Base-by-base conservation (phyloP, 139 green algal genomes). In the Edaphochlamys debaryana region DNA sequence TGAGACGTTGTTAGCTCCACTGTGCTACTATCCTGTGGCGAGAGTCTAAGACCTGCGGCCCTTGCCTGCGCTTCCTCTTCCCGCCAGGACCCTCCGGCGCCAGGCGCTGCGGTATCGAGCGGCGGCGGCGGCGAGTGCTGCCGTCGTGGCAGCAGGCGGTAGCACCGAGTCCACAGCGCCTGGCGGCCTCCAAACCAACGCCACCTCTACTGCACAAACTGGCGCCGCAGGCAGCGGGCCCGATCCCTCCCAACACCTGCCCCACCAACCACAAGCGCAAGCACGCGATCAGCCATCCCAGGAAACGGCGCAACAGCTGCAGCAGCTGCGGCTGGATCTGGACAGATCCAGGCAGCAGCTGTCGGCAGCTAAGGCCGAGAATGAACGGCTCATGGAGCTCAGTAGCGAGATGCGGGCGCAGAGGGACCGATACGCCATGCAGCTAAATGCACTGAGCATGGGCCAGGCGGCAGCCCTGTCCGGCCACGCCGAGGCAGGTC, bases 361-460 rank as follows among this genome's bases (percentile, higher is more conserved):
- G 67, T 69, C 70, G 50, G 69, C 79, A 32, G 79, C 92, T 48
- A 50, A 37, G 45, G 73, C 63, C 0, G 91, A 95, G 85, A 95
- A 95, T 64, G 89, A 94, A 80, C 72, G 70, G 67, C 80, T 96
- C 29, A 96, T 96, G 93, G 93, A 95, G 29, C 86, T 96, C 71
- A 93, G 93, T 77, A 95, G 91, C 71, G 87, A 80, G 13, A 80
- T 93, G 79, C 76, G 83, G 32, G 79, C 93, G 30, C 90, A 95
- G 86, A 77, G 86, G 27, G 86, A 91, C n/a, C n/a, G 80, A 25
- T 63, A 87, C 38, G 85, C 45, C 11, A 9, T 54, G 45, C 45
- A 54, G 45, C 45, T 54, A n/a, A n/a, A n/a, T n/a, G n/a, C n/a
- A n/a, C n/a, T n/a, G n/a, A n/a, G n/a, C n/a, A n/a, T n/a, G n/a